Percentiles rank a stretch among this genome's conserved stretches.
These are phyloP conservation scores for Clitopilus passeckerianus DNA, from an alignment of 768 basidiomycete species.

Conservation along the genomic window DNA sequence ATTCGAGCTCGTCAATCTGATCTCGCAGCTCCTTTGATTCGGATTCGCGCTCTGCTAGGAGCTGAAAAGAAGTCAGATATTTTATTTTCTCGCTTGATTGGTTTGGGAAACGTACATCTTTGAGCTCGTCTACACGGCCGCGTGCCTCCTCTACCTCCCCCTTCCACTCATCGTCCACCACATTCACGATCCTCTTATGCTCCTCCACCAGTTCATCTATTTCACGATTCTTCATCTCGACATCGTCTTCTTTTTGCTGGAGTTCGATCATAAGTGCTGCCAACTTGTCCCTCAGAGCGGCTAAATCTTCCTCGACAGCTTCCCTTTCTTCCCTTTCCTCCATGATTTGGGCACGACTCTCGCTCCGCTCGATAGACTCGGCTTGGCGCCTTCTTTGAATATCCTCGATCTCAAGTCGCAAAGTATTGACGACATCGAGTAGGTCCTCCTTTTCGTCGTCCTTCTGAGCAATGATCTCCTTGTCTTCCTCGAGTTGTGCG, in stretches of 20 bases:
- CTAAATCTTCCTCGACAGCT: constrained; percentile 74
- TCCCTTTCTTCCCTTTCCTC: constrained; percentile 74
- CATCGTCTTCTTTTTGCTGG: constrained; percentile 83
- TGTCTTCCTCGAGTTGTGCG: constrained; percentile 51
- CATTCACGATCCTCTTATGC: constrained; percentile 65
- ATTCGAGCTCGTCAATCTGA: constrained; percentile 71
- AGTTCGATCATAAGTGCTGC: constrained; percentile 80
- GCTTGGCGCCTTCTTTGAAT: constrained; percentile 56
- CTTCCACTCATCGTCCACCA: constrained; percentile 81
- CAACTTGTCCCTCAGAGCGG: constrained; percentile 67
- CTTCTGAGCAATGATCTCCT: constrained; percentile 44
- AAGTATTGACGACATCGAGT: constrained; percentile 56
- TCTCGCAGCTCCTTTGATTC: constrained; percentile 74
- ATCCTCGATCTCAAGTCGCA: constrained; percentile 65
- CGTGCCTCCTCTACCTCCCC: constrained; percentile 83
- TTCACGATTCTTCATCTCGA: constrained; percentile 73
- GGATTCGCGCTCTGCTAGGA: constrained; percentile 72
- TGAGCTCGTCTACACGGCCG: constrained; percentile 73
- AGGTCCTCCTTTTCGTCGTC: constrained; percentile 76
- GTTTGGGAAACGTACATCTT: constrained; percentile 45
- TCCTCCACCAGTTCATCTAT: constrained; percentile 75
- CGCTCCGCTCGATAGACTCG: constrained; percentile 63
- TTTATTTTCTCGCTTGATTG: neutral
- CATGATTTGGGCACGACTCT: constrained; percentile 65
- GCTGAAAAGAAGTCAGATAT: constrained; percentile 37